Evolutionary conservation across 2,329 filamentous ascomycete genomes (phyloP), one percentile per base, ranked within the genome.

Genomic region (Botrytis deweyae): DNA sequence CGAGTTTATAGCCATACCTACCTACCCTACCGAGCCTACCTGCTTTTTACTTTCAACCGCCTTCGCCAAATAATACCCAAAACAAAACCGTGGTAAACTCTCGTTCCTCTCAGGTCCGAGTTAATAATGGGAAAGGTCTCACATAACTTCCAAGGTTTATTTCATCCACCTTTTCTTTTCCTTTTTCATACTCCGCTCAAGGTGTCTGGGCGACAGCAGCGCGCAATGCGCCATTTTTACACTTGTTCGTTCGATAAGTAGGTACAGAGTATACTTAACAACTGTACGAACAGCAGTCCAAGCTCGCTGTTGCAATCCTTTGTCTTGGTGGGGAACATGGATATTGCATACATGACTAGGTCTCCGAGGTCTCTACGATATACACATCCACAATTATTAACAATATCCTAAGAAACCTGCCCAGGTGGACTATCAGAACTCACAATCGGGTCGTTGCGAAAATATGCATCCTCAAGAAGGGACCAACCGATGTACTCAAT

Each of bases 41-140:
- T 29, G 29, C 64, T 52, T 66, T 29, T 55, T 29, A 12, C 52
- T 44, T 8, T n/a, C 62, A 64, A 44, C 20, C 62, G n/a, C 40
- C 14, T 44, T 65, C 40, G 62, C 62, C 40, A 33, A 65, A 65
- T 42, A 46, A 65, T 65, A 36, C 64, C 64, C 22, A 38, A 52
- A 66, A 46, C 63, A 66, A 52, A 66, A 46, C 63, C 49, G 42
- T 29, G 2, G 14, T 63, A n/a, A 52, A 18, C 20, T 52, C 49
- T 52, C 49, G 49, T 52, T 52, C 25, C 49, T 12, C 49, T 14
- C 49, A 52, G 49, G 49, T n/a, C 49, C 49, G 20, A n/a, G 49
- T n/a, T n/a, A 14, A 55, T 22, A 67, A 38, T 55, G 25, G 46
- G 33, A 55, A 38, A 55, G 65, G 65, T 67, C 46, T 67, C 46